Evolutionary conservation across 768 basidiomycete species (phyloP), one percentile per base, ranked within the genome.

Genomic region (Asterophora lycoperdoides): DNA sequence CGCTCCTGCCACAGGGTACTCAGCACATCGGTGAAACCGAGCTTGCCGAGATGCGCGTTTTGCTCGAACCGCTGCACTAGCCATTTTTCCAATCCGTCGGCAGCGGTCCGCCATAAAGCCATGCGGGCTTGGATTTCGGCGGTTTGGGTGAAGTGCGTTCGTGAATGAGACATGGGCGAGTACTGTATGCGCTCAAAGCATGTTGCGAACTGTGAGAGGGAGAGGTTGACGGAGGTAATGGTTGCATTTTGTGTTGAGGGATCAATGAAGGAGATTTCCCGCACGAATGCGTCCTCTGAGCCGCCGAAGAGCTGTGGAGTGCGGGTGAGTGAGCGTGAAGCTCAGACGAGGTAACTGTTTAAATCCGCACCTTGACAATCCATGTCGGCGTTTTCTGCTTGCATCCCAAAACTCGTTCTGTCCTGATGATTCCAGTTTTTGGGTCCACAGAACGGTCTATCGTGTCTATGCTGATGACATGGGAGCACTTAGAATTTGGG

Each of bases 201-300:
- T 33, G 86, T 90, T 54, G 91, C 87, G 59, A 95, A 93, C 69
- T 95, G 91, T n/a, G 92, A 93, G 23, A 96, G 72, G 10, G 89
- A 90, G 43, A 97, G 84, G 71, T 97, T 97, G 68, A 93, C 86
- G 23, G 92, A 93, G 30, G 89, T 90, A 55, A 92, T 88, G 34
- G 86, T 86, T 40, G 89, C 86, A 28, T 76, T 81, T 68, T 88
- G 86, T 19, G 77, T 81, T 50, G 80, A 71, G 1, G 94, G 94
- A 67, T 96, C 91, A 32, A 95, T 77, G 62, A 94, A 95, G 4
- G 92, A 91, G 57, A 96, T 86, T 69, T 97, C 94, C 39, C 94
- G 84, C 1, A 96, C 90, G 62, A 89, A 96, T 8, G 94, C 93
- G 60, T 93, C 90, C 70, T 93, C 90, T 54, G 91, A 91, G 33